Evolutionary conservation across 169 alveolate species (phyloP).

Genomic region (Theileria equi): DNA sequence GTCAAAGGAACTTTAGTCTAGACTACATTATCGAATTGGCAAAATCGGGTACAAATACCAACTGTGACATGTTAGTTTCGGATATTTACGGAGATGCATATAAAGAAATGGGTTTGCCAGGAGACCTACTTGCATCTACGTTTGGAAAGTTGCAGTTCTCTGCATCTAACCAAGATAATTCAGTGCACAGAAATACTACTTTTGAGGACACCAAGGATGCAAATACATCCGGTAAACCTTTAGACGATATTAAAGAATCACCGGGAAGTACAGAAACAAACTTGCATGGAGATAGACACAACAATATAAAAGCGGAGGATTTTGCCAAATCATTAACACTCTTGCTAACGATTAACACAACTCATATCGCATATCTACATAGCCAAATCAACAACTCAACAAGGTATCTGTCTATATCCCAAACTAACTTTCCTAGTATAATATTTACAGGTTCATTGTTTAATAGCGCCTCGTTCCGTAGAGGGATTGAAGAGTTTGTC

Average conservation of each 20-base stretch:
- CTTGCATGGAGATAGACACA: neutral
- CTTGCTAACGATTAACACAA: conserved; percentile 14
- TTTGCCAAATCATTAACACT: conserved; percentile 27
- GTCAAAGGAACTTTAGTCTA: neutral
- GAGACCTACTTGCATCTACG: conserved; percentile 32
- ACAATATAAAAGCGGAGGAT: conserved; percentile 18
- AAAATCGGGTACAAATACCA: conserved; percentile 4
- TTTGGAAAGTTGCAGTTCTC: conserved; percentile 37
- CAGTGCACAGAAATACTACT: neutral
- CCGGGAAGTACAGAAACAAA: neutral
- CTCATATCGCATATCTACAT: conserved; percentile 37
- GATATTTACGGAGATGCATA: conserved; percentile 43
- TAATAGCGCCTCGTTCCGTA: neutral
- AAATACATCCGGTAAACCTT: neutral
- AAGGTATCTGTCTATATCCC: conserved; percentile 4
- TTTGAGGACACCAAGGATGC: neutral
- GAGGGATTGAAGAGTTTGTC: conserved; percentile 3
- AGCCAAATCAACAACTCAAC: conserved; percentile 10
- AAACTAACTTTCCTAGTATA: too few relatives aligned
- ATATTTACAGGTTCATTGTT: conserved; percentile 25
- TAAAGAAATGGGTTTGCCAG: conserved; percentile 32
- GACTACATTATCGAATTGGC: conserved; percentile 27
- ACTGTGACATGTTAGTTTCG: conserved; percentile 40
- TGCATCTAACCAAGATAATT: neutral
- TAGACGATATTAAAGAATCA: neutral